Conservation (phyloP, 2,329 filamentous ascomycete genomes). For the Fusarium euwallaceae region DNA sequence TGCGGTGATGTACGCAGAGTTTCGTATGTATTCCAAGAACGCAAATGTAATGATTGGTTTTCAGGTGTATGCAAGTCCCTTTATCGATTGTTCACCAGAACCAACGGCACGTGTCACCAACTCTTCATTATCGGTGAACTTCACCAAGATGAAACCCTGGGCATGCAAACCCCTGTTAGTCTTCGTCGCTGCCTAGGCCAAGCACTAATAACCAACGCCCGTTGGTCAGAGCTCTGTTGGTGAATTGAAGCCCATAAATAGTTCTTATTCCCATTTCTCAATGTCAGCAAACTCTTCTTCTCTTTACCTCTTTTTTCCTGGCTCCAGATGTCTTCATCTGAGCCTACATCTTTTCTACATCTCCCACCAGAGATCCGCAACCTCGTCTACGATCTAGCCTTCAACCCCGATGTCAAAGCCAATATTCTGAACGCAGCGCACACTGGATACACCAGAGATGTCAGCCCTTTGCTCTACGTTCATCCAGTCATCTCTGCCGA, state of each 20-base stretch:
- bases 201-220: neutral
- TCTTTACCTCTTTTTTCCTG: neutral
- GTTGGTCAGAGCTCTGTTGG: neutral
- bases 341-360: neutral
- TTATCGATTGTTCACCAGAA: neutral
- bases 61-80: neutral
- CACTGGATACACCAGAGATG: neutral
- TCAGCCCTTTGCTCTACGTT: neutral
- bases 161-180: neutral
- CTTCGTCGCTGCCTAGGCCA: neutral
- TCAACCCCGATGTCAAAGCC: neutral
- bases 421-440: neutral
- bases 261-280: neutral
- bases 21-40: neutral
- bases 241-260: neutral
- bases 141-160: neutral
- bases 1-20: neutral
- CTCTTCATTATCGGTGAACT: neutral
- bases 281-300: neutral
- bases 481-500: neutral
- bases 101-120: neutral
- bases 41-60: neutral
- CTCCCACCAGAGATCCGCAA: conserved; percentile 1
- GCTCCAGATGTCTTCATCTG: neutral
- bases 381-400: conserved; percentile 4